Conservation (phyloP, 2,329 filamentous ascomycete genomes). For the Talaromyces sp. region DNA sequence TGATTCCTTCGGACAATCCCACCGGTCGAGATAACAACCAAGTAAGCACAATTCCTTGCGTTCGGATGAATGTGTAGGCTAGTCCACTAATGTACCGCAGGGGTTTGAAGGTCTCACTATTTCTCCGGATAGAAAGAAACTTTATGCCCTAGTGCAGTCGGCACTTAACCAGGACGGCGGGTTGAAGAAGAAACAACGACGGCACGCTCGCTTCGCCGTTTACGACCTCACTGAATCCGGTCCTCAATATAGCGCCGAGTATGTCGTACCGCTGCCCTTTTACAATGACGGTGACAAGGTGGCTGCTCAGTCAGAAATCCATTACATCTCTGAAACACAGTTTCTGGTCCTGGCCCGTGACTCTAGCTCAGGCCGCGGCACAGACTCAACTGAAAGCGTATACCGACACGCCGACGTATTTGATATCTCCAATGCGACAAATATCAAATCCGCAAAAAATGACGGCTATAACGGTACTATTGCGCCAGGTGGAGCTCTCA, state of each 20-base stretch:
- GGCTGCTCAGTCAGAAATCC: slow-evolving; percentile 65
- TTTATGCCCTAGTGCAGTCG: slow-evolving; percentile 63
- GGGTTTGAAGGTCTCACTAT: slow-evolving; percentile 67
- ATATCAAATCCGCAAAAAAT: slow-evolving; percentile 49
- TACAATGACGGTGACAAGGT: slow-evolving; percentile 49
- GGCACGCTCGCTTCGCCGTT: slow-evolving; percentile 57
- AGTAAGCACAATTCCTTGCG: neutral
- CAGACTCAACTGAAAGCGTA: slow-evolving; percentile 47
- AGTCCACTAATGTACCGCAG: slow-evolving; percentile 35
- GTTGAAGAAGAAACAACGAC: slow-evolving; percentile 48
- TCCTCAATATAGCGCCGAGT: slow-evolving; percentile 54
- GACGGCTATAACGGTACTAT: slow-evolving; percentile 39
- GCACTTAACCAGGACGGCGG: slow-evolving; percentile 60
- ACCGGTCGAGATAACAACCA: slow-evolving; percentile 63
- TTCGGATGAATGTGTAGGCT: neutral
- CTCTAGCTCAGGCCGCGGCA: slow-evolving; percentile 55
- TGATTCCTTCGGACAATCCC: slow-evolving; percentile 53
- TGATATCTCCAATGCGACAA: slow-evolving; percentile 57
- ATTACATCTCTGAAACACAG: slow-evolving; percentile 57
- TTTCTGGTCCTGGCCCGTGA: slow-evolving; percentile 66
- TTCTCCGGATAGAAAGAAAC: slow-evolving; percentile 57
- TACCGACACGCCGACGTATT: slow-evolving; percentile 69
- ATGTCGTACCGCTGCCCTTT: slow-evolving; percentile 60
- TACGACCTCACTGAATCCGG: slow-evolving; percentile 51
- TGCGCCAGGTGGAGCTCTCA: slow-evolving; percentile 49